These are phyloP conservation scores for Dactylellina parvicollis DNA, from an alignment of 2,329 filamentous ascomycete genomes.

Conservation along the genomic window DNA sequence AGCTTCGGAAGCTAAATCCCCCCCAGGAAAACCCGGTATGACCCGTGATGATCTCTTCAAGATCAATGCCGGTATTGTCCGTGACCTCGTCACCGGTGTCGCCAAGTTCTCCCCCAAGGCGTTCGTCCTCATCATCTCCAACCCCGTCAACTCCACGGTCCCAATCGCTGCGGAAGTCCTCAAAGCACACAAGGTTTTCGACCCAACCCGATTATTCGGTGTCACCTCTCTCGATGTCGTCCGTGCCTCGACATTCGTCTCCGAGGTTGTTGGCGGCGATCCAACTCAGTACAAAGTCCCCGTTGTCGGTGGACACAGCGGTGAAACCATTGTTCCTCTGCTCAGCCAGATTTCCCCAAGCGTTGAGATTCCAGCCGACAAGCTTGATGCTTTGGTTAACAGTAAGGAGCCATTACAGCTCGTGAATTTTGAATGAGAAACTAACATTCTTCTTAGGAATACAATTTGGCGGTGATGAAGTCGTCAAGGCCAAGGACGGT, in stretches of 20 bases:
- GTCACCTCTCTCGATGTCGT: conserved; percentile 99
- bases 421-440: conserved; percentile 65
- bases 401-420: conserved; percentile 66
- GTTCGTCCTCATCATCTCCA: conserved; percentile 95
- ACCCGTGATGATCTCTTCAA: conserved; percentile 99
- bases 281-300: conserved; percentile 85
- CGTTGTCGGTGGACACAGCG: conserved; percentile 96
- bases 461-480: conserved; percentile 97
- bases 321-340: conserved; percentile 96
- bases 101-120: conserved; percentile 91
- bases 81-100: conserved; percentile 86
- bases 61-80: conserved; percentile 98
- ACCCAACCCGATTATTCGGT: conserved; percentile 95
- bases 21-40: conserved; percentile 95
- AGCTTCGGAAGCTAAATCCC: conserved; percentile 15
- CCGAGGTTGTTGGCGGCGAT: conserved; percentile 83
- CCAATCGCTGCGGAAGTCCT: conserved; percentile 97
- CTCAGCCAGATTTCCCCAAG: conserved; percentile 89
- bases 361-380: conserved; percentile 84
- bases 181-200: conserved; percentile 91
- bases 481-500: conserved; percentile 93
- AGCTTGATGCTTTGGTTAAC: conserved; percentile 89
- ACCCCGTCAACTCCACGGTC: conserved; percentile 99
- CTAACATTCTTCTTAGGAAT: conserved; percentile 71
- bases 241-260: conserved; percentile 95